These are phyloP conservation scores for Pugionium dolabratum DNA, from an alignment of 345 rosid genomes.

Conservation along the genomic window DNA sequence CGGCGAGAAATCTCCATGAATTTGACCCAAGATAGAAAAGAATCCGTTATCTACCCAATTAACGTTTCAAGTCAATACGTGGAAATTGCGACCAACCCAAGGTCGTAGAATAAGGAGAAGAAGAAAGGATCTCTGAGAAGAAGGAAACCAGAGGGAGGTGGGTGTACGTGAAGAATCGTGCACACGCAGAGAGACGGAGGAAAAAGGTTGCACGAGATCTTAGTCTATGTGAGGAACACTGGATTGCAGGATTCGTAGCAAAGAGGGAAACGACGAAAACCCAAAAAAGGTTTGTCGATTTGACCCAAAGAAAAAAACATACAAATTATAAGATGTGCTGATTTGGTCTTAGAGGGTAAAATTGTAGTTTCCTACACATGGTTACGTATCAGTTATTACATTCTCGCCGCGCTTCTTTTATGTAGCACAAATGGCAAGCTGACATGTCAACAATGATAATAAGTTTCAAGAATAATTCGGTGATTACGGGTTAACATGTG, in stretches of 20 bases:
- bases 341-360: slow-evolving; percentile 2
- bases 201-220: slow-evolving; percentile 22
- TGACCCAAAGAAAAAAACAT: neutral
- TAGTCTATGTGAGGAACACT: slow-evolving; percentile 32
- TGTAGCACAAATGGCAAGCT: too few species aligned
- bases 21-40: slow-evolving; percentile 36
- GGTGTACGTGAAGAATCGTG: slow-evolving; percentile 64
- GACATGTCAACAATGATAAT: too few species aligned
- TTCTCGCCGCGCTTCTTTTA: too few species aligned
- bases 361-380: neutral
- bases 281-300: neutral
- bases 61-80: slow-evolving; percentile 36
- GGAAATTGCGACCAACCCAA: slow-evolving; percentile 22
- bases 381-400: too few species aligned
- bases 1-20: slow-evolving; percentile 56
- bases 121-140: slow-evolving; percentile 29
- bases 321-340: neutral
- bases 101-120: slow-evolving; percentile 20
- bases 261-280: slow-evolving; percentile 13
- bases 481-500: too few species aligned
- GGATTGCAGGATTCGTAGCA: slow-evolving; percentile 30
- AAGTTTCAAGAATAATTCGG: too few species aligned
- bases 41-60: slow-evolving; percentile 37
- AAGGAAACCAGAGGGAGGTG: slow-evolving; percentile 47
- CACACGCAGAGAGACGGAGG: slow-evolving; percentile 36